A percentile compares a stretch with the other conserved stretches of the same genome.
Evolutionary conservation across 495 filamentous ascomycete species (phyloP).

Genomic region (Annulohypoxylon stygium): DNA sequence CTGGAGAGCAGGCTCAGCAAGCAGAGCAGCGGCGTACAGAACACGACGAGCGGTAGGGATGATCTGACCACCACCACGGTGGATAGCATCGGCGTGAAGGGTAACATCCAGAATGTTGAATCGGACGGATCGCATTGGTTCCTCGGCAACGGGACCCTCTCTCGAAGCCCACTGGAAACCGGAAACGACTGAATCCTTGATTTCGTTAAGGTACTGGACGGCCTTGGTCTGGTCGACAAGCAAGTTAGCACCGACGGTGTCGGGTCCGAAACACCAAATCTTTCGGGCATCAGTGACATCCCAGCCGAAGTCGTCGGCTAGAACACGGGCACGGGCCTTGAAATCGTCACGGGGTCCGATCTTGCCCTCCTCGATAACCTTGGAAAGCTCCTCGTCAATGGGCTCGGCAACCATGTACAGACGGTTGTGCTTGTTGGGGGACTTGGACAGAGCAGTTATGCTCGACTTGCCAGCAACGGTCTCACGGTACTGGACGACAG

Average conservation of each 20-base stretch:
- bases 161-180: slow-evolving; percentile 99
- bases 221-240: slow-evolving; percentile 99
- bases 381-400: slow-evolving; percentile 88
- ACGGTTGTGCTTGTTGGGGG: slow-evolving; percentile 99
- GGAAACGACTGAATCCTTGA: slow-evolving; percentile 99
- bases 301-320: slow-evolving; percentile 98
- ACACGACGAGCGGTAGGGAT: slow-evolving; percentile 99
- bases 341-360: slow-evolving; percentile 97
- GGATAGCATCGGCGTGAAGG: slow-evolving; percentile 99
- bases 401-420: slow-evolving; percentile 94
- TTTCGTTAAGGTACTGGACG: slow-evolving; percentile 99
- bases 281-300: slow-evolving; percentile 99
- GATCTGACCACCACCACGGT: slow-evolving; percentile 98
- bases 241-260: slow-evolving; percentile 97
- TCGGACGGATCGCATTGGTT: slow-evolving; percentile 96
- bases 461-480: slow-evolving; percentile 83
- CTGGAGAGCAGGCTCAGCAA: slow-evolving; percentile 89
- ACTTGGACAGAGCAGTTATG: slow-evolving; percentile 99
- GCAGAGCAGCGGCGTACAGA: slow-evolving; percentile 90
- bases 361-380: slow-evolving; percentile 91
- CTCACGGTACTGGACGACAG: slow-evolving; percentile 98
- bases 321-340: slow-evolving; percentile 96
- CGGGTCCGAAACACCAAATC: slow-evolving; percentile 99
- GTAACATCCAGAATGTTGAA: slow-evolving; percentile 99
- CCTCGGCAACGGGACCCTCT: slow-evolving; percentile 97